Base-by-base conservation (phyloP, 495 filamentous ascomycete species). In the Neurospora terricola region DNA sequence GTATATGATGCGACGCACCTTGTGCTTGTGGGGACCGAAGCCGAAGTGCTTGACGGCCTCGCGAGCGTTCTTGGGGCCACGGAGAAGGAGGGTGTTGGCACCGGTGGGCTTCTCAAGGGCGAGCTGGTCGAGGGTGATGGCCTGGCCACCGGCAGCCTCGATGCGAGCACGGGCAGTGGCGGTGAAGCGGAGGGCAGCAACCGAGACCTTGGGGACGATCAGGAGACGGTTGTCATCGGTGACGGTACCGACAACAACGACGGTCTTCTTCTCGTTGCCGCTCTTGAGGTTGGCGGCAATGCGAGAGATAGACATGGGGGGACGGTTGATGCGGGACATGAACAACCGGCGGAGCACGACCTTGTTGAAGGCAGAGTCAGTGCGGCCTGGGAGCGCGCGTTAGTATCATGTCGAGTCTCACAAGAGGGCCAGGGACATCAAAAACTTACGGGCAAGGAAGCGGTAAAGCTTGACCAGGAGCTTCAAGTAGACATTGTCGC, bases 31-130 rank as follows among this genome's bases (percentile, higher is more conserved):
- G 69, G 96, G 96, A 70, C 96, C 96, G 78, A 99, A 91, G 78
- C 96, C 96, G 83, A 99, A 98, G 87, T 98, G 96, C 91, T 97
- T 98, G 80, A 98, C 87, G 69, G 96, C 94, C 90, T 99, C 96
- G 76, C 96, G 89, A 74, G 93, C 84, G 84, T 97, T 98, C 93
- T 97, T 98, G 79, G 96, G 93, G 74, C 96, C 96, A 81, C 96
- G 90, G 81, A 99, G 90, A 69, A 99, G 88, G 72, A 99, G 88
- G 70, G 95, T 98, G 88, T 97, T 97, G 83, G 89, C 88, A 80
- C 96, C 96, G 76, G 94, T 98, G 72, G 96, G 96, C 73, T 93
- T 90, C 80, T 96, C 90, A 74, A 96, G 87, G 78, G 96, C 96
- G 77, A 99, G 90, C 88, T 99, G 94, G 83, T 99, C 96, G 78